These are phyloP conservation scores for Kwoniella heveanensis DNA, from an alignment of 768 basidiomycete species.

Conservation along the genomic window DNA sequence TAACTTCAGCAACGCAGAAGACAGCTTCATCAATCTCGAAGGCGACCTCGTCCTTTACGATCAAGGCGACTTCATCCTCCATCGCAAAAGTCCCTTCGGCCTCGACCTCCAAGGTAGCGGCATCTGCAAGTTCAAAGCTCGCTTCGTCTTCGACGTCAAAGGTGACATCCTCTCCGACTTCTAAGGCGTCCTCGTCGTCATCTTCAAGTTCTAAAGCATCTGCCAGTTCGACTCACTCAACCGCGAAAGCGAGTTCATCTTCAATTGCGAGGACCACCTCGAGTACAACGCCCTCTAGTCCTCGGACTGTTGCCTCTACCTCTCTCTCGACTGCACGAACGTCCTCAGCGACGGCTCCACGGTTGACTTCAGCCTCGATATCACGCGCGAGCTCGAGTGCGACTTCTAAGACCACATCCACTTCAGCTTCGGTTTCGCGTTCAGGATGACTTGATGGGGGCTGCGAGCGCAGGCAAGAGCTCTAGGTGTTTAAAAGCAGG, in stretches of 20 bases:
- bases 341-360: not conserved
- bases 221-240: not conserved
- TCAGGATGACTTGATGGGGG: not conserved
- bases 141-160: not conserved
- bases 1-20: too few species aligned
- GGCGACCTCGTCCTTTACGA: too few species aligned
- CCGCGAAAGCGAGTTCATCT: not conserved
- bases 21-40: too few species aligned
- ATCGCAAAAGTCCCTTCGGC: too few species aligned
- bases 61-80: too few species aligned
- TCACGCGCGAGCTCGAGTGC: not conserved
- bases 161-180: not conserved
- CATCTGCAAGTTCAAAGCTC: not conserved
- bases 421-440: not conserved
- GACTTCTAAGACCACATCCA: not conserved
- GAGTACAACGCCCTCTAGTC: not conserved
- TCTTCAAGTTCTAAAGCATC: not conserved
- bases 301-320: not conserved
- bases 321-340: not conserved
- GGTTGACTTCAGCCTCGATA: not conserved
- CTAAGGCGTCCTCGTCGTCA: not conserved
- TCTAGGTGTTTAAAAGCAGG: too few species aligned
- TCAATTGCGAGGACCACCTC: not conserved
- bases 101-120: constrained; percentile 1
- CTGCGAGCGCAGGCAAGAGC: not conserved